Evolutionary conservation across 176 grass and related monocot genomes (phyloP), one percentile per base, ranked within the genome.

Genomic region (Calamus simplicifolius): DNA sequence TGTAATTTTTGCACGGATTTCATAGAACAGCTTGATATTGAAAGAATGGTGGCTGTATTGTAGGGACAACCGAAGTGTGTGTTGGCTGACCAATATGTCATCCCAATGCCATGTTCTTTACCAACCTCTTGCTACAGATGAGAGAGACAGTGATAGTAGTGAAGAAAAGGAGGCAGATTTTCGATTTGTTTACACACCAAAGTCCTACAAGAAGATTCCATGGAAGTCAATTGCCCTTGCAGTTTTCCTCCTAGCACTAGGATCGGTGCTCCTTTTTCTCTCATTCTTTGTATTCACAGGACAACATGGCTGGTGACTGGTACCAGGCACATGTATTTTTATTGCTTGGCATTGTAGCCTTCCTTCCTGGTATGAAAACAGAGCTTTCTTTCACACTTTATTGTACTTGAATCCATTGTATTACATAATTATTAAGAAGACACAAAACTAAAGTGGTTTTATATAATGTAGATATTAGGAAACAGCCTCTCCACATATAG

Each of bases 201-300:
- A 84, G 77, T 79, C 83, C 15, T 71, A 66, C 18, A 81, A 77
- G 18, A 85, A 49, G 78, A 81, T 97, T 48, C 87, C 81, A 0
- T 91, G 81, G 92, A 97, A 85, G 54, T 91, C 92, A 58, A 88
- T 97, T 63, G 83, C 87, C 38, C 66, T 97, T 48, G 87, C 87
- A 50, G 18, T 97, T 16, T 97, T 97, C 59, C 83, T 97, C 29
- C 77, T 96, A 49, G 50, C 84, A 49, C 75, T 97, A 14, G 87
- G 87, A 67, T 71, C 29, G 16, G 51, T 74, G 13, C 78, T 97
- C 57, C 80, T 97, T 51, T 76, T 88, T 54, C 84, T 97, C 50
- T 80, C 83, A 0, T 90, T 82, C 67, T 91, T 97, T 48, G 84
- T 97, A 72, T 79, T 84, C 72, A 85, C 78, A 12, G 92, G 83